Conservation (phyloP, 352 stramenopile species). For the Phytophthora vignae region DNA sequence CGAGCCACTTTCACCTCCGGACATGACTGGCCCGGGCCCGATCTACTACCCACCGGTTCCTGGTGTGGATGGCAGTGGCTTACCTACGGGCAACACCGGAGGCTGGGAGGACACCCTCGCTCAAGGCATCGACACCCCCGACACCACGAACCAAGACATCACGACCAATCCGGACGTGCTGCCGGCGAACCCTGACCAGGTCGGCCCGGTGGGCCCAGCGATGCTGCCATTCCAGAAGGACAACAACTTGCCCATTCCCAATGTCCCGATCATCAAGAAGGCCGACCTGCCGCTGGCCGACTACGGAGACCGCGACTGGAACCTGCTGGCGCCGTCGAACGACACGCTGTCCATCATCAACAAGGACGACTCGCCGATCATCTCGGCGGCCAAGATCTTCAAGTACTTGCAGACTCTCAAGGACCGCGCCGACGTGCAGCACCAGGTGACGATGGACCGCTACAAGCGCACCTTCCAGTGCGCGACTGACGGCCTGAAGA, state of each 20-base stretch:
- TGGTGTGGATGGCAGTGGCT: neutral
- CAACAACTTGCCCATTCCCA: slow-evolving; percentile 11
- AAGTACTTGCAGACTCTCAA: slow-evolving; percentile 38
- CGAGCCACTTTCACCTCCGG: no score
- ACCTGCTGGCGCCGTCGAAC: slow-evolving; percentile 45
- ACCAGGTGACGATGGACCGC: slow-evolving; percentile 35
- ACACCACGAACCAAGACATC: neutral
- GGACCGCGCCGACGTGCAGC: slow-evolving; percentile 29
- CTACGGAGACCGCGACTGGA: slow-evolving; percentile 41
- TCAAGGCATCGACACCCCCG: neutral
- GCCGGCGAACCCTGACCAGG: neutral
- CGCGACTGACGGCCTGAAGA: slow-evolving; percentile 34
- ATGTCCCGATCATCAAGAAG: slow-evolving; percentile 26
- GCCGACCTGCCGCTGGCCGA: slow-evolving; percentile 25
- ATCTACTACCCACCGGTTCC: neutral
- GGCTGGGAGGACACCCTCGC: neutral
- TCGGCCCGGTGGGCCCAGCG: neutral
- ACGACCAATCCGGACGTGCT: neutral
- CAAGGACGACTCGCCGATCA: slow-evolving; percentile 31
- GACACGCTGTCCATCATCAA: slow-evolving; percentile 40
- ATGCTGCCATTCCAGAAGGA: slow-evolving; percentile 11
- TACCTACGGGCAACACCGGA: neutral
- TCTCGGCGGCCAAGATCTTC: slow-evolving; percentile 46
- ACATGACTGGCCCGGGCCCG: no score
- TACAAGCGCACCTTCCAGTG: slow-evolving; percentile 47